Percentiles rank a stretch among this genome's conserved stretches.
These are phyloP conservation scores for Flaveria robusta DNA, from an alignment of 129 eudicot species.

Conservation along the genomic window DNA sequence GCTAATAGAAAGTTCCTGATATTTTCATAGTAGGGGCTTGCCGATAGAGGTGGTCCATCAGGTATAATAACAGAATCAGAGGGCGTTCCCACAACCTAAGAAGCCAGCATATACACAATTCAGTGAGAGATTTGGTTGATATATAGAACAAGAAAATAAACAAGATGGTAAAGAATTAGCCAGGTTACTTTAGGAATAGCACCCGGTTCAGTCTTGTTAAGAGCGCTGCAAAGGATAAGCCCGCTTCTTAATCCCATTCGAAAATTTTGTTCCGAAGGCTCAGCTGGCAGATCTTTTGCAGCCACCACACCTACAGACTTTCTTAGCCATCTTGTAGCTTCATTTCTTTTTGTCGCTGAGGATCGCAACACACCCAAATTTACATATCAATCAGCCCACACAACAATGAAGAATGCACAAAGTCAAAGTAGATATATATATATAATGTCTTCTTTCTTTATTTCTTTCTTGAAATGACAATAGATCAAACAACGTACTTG, in stretches of 20 bases:
- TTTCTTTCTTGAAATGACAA: not conserved
- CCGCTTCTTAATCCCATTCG: slow-evolving; percentile 86
- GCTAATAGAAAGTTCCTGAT: slow-evolving; percentile 72
- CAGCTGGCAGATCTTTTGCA: slow-evolving; percentile 87
- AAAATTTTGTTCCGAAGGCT: slow-evolving; percentile 90
- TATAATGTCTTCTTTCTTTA: not conserved
- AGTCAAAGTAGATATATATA: slow-evolving; percentile 2
- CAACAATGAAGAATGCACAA: not conserved
- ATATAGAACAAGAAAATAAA: not conserved
- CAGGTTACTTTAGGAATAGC: slow-evolving; percentile 66
- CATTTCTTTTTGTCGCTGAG: slow-evolving; percentile 80
- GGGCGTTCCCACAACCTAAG: slow-evolving; percentile 72
- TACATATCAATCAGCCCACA: not conserved
- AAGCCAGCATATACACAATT: slow-evolving; percentile 5
- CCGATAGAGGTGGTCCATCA: slow-evolving; percentile 83
- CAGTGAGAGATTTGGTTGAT: not conserved
- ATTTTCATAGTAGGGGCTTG: slow-evolving; percentile 77
- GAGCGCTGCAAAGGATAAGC: slow-evolving; percentile 71
- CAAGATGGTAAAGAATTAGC: not conserved
- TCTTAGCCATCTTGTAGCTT: slow-evolving; percentile 84
- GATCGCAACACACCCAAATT: slow-evolving; percentile 17
- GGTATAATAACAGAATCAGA: slow-evolving; percentile 56
- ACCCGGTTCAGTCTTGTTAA: slow-evolving; percentile 75
- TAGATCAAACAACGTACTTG: slow-evolving; percentile 6
- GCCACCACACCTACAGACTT: slow-evolving; percentile 72